These are phyloP conservation scores for Amanita muscaria DNA, from an alignment of 768 basidiomycete genomes.

Conservation along the genomic window DNA sequence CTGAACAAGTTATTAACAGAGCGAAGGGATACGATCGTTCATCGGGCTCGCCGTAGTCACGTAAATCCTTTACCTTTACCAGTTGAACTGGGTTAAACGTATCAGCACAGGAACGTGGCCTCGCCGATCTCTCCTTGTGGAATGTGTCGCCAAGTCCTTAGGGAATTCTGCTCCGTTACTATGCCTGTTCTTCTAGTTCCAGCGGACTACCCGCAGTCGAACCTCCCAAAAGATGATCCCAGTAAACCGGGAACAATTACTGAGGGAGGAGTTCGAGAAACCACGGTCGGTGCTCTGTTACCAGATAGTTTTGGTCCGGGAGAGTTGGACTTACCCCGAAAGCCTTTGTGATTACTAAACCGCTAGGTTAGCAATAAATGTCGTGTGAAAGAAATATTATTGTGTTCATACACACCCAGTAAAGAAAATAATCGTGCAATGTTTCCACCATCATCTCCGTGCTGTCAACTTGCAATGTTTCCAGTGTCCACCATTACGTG, in stretches of 20 bases:
- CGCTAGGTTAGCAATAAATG: no score
- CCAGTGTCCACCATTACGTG: no score
- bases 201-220: slow-evolving; percentile 43
- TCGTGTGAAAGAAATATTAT: no score
- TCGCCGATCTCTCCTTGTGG: slow-evolving; percentile 79
- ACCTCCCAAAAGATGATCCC: slow-evolving; percentile 26
- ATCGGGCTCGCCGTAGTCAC: slow-evolving; percentile 69
- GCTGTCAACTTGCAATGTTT: no score
- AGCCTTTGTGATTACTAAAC: no score
- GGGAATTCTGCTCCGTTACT: slow-evolving; percentile 72
- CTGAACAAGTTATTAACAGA: no score
- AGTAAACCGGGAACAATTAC: slow-evolving; percentile 21
- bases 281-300: slow-evolving; percentile 64
- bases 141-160: slow-evolving; percentile 81
- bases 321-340: slow-evolving; percentile 30
- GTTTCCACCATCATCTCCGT: no score
- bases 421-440: no score
- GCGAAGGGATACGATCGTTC: slow-evolving; percentile 67
- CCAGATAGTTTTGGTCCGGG: slow-evolving; percentile 89
- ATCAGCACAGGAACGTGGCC: slow-evolving; percentile 66
- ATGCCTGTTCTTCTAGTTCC: slow-evolving; percentile 71
- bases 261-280: slow-evolving; percentile 49
- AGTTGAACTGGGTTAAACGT: no score
- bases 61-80: slow-evolving; percentile 32
- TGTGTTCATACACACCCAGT: no score